Percentiles rank a stretch among this genome's conserved stretches.
Evolutionary conservation across 2,329 filamentous ascomycete genomes (phyloP).

Genomic region (Talaromyces marneffei): DNA sequence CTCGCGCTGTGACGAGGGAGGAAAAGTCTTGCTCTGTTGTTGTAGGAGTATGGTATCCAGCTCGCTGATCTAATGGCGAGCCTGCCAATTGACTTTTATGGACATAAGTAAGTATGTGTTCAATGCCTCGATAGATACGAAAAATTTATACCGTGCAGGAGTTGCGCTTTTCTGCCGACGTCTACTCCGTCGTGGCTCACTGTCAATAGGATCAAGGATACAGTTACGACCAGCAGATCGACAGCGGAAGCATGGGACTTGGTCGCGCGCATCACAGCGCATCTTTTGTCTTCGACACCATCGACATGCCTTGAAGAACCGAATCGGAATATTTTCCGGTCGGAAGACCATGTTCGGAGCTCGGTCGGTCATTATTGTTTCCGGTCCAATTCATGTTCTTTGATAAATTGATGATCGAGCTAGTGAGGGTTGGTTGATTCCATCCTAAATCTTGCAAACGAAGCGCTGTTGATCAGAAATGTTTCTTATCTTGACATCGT

Average conservation of each 20-base stretch:
- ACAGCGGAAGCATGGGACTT: constrained; percentile 32
- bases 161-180: constrained; percentile 21
- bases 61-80: constrained; percentile 4
- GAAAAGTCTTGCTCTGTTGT: constrained; percentile 24
- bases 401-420: not conserved
- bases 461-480: not conserved
- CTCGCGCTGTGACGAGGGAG: constrained; percentile 18
- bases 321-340: constrained; percentile 27
- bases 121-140: not conserved
- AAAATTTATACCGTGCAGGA: constrained; percentile 21
- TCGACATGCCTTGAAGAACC: constrained; percentile 33
- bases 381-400: not conserved
- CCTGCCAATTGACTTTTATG: not conserved
- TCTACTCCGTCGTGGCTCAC: constrained; percentile 20
- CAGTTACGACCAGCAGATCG: constrained; percentile 29
- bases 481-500: not conserved
- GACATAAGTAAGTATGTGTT: not conserved
- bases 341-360: constrained; percentile 25
- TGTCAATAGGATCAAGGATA: constrained; percentile 29
- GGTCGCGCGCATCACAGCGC: constrained; percentile 32
- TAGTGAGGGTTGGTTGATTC: not conserved
- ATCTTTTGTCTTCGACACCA: constrained; percentile 33
- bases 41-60: constrained; percentile 21
- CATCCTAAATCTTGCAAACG: not conserved
- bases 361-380: constrained; percentile 22